Base-by-base conservation (phyloP, 1,139 yeast species). In the Ogataea hybrid region DNA sequence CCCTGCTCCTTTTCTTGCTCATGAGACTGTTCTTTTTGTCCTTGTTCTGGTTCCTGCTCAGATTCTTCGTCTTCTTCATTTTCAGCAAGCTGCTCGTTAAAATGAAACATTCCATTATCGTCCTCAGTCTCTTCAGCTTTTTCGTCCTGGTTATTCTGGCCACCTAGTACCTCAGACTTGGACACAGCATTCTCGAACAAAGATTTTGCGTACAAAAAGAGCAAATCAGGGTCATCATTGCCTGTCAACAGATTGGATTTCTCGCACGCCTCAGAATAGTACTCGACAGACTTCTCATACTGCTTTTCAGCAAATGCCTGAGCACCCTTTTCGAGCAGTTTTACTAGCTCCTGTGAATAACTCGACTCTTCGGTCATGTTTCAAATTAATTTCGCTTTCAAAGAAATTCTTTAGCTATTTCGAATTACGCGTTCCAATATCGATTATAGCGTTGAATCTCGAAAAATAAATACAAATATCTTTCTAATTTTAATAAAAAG, bases 111-210 rank as follows among this genome's bases (percentile, higher is more conserved):
- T 8, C 49, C 45, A 18, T 43, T 42, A 34, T 67, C 79, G 34
- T 75, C 81, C 6, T 73, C 81, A 21, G 63, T 73, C 9, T 59
- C 62, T 17, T 57, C 65, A 22, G 59, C 63, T 16, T 54, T 57
- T 7, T 52, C 60, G 2, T 49, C 54, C 14, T 55, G 56, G 3
- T 48, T 51, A 16, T 25, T 41, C 8, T 63, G 65, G 1, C 76
- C 84, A 28, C 96, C 96, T 46, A 92, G 74, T n/a, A 92, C 84
- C 37, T 84, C 92, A 2, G 89, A 79, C 39, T 75, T 81, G 31
- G 79, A 68, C 10, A 87, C 84, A 1, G 94, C 97, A 34, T 78
- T 76, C 51, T 82, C 84, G 62, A 84, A 89, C 32, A 92, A 66
- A 1, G 96, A 81, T 56, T 81, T 78, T 2, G 97, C 97, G 51